Evolutionary conservation across 352 stramenopile species (phyloP), one percentile per base, ranked within the genome.

Genomic region (Phytopythium ostracodes): DNA sequence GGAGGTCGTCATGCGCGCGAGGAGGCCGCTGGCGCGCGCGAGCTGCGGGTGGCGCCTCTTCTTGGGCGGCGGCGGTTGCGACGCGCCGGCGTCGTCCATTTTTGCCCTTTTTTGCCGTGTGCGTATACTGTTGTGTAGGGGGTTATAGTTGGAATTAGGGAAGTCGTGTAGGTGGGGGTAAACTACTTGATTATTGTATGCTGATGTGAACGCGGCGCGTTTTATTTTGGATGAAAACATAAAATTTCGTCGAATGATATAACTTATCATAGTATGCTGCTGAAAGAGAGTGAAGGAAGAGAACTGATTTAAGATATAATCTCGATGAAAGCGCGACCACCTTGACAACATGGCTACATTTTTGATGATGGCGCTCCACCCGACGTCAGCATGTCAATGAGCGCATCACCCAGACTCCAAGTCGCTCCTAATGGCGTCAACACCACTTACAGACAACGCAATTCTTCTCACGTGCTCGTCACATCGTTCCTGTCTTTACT

Each of bases 31-130:
- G 47, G 47, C 47, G 47, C 47, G 47, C 47, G 59, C 29, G 43
- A 66, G 54, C 47, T 74, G 61, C 62, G 60, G 58, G 9, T 43
- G 54, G 52, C 69, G 72, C 59, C 66, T 63, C 61, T 79, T 79
- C 69, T 79, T 79, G 36, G 44, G 66, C 18, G 63, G 50, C 11
- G 53, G 57, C 51, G 71, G 57, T 22, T 49, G 27, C 46, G 29
- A 33, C 29, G 29, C 29, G 29, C 29, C 29, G 29, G 40, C 51
- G n/a, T 50, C 43, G 17, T 50, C 8, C 51, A 56, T 56, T 59
- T 65, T 67, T 14, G 40, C 24, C 22, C 24, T 2, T 59, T 33
- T 36, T 38, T 35, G 25, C 10, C 6, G 24, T 18, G 12, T 36
- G n/a, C n/a, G n/a, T n/a, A n/a, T 22, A 9, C 29, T 35, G 25